Conservation (phyloP, 1,284 basidiomycete genomes). For the Mycosarcoma mackinlayi region DNA sequence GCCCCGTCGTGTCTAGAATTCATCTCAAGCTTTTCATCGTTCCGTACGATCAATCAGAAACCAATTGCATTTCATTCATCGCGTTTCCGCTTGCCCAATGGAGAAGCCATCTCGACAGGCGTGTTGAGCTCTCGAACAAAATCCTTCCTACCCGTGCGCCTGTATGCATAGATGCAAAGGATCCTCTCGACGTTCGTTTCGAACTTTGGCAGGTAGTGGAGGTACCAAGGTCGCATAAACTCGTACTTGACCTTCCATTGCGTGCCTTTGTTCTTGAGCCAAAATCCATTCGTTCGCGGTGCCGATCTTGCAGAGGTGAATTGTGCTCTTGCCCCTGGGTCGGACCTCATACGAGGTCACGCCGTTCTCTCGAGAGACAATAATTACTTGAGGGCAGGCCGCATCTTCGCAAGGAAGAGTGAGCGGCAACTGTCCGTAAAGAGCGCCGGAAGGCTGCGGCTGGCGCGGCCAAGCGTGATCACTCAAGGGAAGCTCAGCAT, state of each 20-base stretch:
- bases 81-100: too few species aligned
- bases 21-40: too few species aligned
- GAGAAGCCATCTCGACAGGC: too few species aligned
- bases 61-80: too few species aligned
- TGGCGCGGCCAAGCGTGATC: background rate
- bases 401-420: background rate
- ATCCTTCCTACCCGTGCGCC: too few species aligned
- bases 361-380: background rate
- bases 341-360: slow-evolving; percentile 1
- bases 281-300: background rate
- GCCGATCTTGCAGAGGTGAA: background rate
- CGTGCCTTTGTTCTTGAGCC: background rate
- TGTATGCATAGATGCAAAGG: too few species aligned
- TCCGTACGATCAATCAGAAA: too few species aligned
- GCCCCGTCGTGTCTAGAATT: slow-evolving; percentile 18
- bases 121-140: too few species aligned
- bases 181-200: too few species aligned
- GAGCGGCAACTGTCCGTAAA: background rate
- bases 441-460: background rate
- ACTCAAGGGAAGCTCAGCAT: too few species aligned
- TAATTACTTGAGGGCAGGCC: background rate
- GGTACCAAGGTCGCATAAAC: slow-evolving; percentile 7
- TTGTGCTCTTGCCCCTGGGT: background rate
- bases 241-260: slow-evolving; percentile 1
- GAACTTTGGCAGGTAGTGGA: background rate